phyloP scores from a whole-genome alignment of 495 filamentous ascomycete genomes.

The Hypoxylon fragiforme region DNA sequence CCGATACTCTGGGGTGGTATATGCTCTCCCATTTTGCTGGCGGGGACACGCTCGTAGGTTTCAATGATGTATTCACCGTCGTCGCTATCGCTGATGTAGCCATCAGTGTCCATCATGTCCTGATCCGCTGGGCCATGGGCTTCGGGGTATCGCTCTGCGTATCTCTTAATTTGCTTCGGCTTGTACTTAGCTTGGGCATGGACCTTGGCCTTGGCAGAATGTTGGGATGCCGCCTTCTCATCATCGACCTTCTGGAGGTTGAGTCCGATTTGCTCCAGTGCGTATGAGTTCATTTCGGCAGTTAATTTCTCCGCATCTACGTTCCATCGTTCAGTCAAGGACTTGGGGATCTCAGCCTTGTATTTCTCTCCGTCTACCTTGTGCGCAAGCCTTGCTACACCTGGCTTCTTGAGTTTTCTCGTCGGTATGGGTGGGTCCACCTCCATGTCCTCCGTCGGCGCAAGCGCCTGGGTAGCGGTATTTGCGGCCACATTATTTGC shows the following conservation, averaged over 20 bases:
- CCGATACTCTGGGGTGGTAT: constrained; percentile 48
- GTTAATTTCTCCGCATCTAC: constrained; percentile 50
- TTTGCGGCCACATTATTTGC: constrained; percentile 6
- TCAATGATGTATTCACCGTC: constrained; percentile 57
- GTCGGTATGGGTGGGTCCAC: constrained; percentile 25
- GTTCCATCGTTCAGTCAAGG: constrained; percentile 44
- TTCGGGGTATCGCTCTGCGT: constrained; percentile 53
- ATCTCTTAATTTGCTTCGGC: constrained; percentile 53
- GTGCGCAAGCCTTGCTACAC: constrained; percentile 27
- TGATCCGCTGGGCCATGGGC: constrained; percentile 22
- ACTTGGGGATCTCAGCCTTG: constrained; percentile 45
- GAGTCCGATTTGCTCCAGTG: constrained; percentile 51
- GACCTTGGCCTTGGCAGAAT: constrained; percentile 1
- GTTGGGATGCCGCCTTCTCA: constrained; percentile 33
- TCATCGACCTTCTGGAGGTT: constrained; percentile 44
- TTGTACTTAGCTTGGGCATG: constrained; percentile 42
- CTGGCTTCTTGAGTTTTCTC: constrained; percentile 37
- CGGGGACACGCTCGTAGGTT: constrained; percentile 57
- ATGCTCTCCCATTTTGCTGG: constrained; percentile 45
- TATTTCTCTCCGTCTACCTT: constrained; percentile 24
- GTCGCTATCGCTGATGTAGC: constrained; percentile 42
- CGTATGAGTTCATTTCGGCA: constrained; percentile 53
- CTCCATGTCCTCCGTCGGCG: constrained; percentile 22
- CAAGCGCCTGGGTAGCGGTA: not conserved
- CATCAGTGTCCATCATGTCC: constrained; percentile 37